A percentile compares a stretch with the other conserved stretches of the same genome.
phyloP scores from a whole-genome alignment of 2,329 filamentous ascomycete species.

The Fusarium aywerte region DNA sequence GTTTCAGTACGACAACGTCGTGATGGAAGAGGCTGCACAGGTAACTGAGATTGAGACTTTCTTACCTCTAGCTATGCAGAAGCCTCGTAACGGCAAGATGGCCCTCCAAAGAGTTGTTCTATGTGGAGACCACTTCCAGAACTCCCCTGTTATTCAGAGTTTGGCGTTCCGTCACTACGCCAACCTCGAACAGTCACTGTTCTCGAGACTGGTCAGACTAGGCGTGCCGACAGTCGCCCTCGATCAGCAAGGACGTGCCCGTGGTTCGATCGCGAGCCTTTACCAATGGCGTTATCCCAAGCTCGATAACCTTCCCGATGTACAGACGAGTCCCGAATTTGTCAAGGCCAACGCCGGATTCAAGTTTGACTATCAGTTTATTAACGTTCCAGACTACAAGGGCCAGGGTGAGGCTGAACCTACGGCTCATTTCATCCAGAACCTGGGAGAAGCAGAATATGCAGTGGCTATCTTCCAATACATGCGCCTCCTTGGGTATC shows the following conservation, averaged over 20 bases:
- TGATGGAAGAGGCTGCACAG: conserved; percentile 98
- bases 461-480: conserved; percentile 96
- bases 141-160: conserved; percentile 95
- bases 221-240: conserved; percentile 92
- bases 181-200: conserved; percentile 95
- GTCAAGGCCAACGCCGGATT: conserved; percentile 88
- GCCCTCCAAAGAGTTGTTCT: conserved; percentile 88
- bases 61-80: conserved; percentile 92
- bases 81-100: conserved; percentile 76
- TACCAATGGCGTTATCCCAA: conserved; percentile 93
- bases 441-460: conserved; percentile 96
- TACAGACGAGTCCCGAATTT: conserved; percentile 77
- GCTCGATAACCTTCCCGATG: conserved; percentile 81
- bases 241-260: conserved; percentile 91
- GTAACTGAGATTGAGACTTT: conserved; percentile 98
- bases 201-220: conserved; percentile 87
- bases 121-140: conserved; percentile 95
- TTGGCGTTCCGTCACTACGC: conserved; percentile 94
- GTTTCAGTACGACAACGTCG: conserved; percentile 96
- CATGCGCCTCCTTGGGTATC: conserved; percentile 95
- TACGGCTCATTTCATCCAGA: conserved; percentile 94
- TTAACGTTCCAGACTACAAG: conserved; percentile 94
- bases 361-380: conserved; percentile 94
- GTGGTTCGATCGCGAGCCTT: conserved; percentile 85
- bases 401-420: conserved; percentile 89